phyloP scores from a whole-genome alignment of 495 filamentous ascomycete species.

The Alectoria sarmentosa region DNA sequence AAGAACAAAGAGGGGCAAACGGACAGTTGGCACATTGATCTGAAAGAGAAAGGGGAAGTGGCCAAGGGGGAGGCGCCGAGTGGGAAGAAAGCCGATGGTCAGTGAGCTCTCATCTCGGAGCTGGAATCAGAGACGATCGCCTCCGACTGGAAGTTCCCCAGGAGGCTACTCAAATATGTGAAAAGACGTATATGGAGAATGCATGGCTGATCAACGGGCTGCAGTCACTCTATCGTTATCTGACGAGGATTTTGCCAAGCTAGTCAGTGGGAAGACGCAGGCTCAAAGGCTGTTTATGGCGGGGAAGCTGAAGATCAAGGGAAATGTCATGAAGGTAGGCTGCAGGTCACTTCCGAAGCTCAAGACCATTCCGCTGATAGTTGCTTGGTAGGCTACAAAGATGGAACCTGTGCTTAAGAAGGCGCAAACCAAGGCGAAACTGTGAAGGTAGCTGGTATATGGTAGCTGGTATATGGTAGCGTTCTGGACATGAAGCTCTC shows the following conservation, averaged over 20 bases:
- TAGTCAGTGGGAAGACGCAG: slow-evolving; percentile 84
- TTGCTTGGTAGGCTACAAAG: slow-evolving; percentile 75
- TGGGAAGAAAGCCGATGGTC: slow-evolving; percentile 70
- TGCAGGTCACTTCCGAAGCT: background rate
- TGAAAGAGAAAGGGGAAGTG: slow-evolving; percentile 82
- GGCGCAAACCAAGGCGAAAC: slow-evolving; percentile 77
- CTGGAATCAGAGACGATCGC: background rate
- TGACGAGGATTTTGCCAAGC: slow-evolving; percentile 75
- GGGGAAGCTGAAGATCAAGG: slow-evolving; percentile 96
- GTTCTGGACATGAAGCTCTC: background rate
- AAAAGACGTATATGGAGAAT: background rate
- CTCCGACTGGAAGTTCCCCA: background rate
- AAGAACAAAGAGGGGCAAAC: slow-evolving; percentile 78
- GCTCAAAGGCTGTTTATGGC: slow-evolving; percentile 94
- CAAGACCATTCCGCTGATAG: slow-evolving; percentile 2
- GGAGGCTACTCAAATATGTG: background rate
- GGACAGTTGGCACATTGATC: slow-evolving; percentile 88
- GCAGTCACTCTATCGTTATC: slow-evolving; percentile 77
- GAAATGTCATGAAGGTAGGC: slow-evolving; percentile 70
- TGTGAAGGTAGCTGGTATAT: slow-evolving; percentile 42
- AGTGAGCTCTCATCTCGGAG: slow-evolving; percentile 28
- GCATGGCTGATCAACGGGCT: slow-evolving; percentile 1
- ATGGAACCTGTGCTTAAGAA: slow-evolving; percentile 91
- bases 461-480: background rate
- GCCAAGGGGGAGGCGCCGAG: slow-evolving; percentile 54